Base-by-base conservation (phyloP, 768 basidiomycete genomes). In the Melanogaster broomeanus region DNA sequence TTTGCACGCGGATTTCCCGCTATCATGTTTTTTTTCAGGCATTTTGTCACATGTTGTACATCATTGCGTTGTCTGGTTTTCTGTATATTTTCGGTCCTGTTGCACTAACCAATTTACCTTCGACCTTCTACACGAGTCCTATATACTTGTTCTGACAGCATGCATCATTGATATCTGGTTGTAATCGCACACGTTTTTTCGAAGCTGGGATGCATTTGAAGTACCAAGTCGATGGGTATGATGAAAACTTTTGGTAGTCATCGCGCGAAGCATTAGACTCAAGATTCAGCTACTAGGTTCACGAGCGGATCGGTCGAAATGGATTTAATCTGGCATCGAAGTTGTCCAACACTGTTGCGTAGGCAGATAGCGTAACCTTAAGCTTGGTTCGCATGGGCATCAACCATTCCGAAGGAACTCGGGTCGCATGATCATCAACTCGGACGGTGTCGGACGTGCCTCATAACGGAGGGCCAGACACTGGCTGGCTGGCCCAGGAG, bases 61-160 rank as follows among this genome's bases (percentile, higher is more conserved):
- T 46, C 52, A 42, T 44, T 42, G 47, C 51, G 38, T 47, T 57
- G 43, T 55, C 47, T 52, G 52, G 38, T 47, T 57, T 45, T 55
- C 47, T 52, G 52, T 61, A 57, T 43, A 42, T 39, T 49, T 64
- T 71, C 62, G 60, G 63, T 62, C 59, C 67, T 68, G 59, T 58
- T 38, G 60, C 58, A 34, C 48, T 54, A 47, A 46, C 50, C 57
- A 48, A 59, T 60, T 65, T 65, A 58, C 59, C 43, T 50, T 57
- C 57, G 60, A 42, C 49, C 51, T 55, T 58, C 38, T 49, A 44
- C 52, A 35, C 40, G 30, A 46, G 27, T 42, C 15, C 46, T 22
- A n/a, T n/a, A n/a, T n/a, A 53, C 42, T 11, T 45, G 38, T 59
- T 54, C 42, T 38, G 60, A 52, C 44, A 49, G 40, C 50, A 55